Evolutionary conservation across 495 filamentous ascomycete species (phyloP).

Genomic region (Viridothelium virens): DNA sequence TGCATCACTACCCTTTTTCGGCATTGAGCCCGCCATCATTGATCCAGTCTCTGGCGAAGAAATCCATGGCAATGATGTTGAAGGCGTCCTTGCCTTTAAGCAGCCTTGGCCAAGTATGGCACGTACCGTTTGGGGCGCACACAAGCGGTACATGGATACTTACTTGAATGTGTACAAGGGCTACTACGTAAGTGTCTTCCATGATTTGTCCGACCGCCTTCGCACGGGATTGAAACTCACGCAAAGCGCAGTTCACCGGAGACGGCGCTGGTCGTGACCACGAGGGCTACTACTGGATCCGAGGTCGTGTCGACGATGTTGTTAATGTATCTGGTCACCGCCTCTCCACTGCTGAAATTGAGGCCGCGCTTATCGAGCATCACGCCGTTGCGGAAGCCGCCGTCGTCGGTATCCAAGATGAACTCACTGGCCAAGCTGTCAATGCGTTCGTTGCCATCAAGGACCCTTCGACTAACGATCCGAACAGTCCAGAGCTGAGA

Average conservation of each 20-base stretch:
- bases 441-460: conserved; percentile 95
- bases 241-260: conserved; percentile 77
- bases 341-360: conserved; percentile 94
- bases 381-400: conserved; percentile 84
- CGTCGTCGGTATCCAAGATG: conserved; percentile 87
- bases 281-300: conserved; percentile 99
- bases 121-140: conserved; percentile 93
- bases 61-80: conserved; percentile 91
- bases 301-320: conserved; percentile 95
- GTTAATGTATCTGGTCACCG: conserved; percentile 96
- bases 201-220: neutral
- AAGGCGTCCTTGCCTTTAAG: conserved; percentile 97
- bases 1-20: conserved; percentile 85
- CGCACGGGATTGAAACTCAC: conserved; percentile 5
- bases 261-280: conserved; percentile 96
- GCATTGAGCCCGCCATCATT: conserved; percentile 96
- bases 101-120: conserved; percentile 99
- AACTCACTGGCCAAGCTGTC: conserved; percentile 92
- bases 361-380: conserved; percentile 92
- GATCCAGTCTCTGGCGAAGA: conserved; percentile 94
- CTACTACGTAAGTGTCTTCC: conserved; percentile 68
- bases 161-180: conserved; percentile 98
- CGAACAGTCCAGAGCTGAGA: conserved; percentile 63
- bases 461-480: conserved; percentile 58
- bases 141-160: conserved; percentile 98